Conservation (phyloP, 805 yeast genomes). For the Kodamaea fukazawae region DNA sequence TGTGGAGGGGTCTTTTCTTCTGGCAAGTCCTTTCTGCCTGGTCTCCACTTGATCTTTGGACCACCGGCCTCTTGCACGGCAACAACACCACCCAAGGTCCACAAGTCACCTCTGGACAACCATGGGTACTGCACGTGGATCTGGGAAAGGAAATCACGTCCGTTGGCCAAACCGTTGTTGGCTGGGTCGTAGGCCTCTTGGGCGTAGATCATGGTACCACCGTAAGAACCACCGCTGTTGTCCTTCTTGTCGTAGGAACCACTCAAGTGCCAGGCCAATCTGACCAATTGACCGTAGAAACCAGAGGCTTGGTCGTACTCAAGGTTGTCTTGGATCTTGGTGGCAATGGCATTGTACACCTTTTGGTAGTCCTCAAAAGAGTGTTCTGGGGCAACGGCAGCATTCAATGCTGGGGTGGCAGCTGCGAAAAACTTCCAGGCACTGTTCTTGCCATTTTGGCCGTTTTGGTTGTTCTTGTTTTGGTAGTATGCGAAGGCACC, state of each 20-base stretch:
- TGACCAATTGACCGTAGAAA: constrained; percentile 33
- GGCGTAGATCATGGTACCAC: constrained; percentile 36
- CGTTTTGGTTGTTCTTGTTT: constrained; percentile 13
- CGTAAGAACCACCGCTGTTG: constrained; percentile 35
- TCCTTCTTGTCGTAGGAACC: constrained; percentile 29
- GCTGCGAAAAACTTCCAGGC: constrained; percentile 9
- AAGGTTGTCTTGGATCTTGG: constrained; percentile 16
- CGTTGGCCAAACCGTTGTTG: constrained; percentile 51
- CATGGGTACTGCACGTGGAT: constrained; percentile 56
- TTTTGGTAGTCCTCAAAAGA: constrained; percentile 55
- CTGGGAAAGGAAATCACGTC: constrained; percentile 55
- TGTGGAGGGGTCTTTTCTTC: constrained; percentile 37
- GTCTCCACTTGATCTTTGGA: constrained; percentile 57
- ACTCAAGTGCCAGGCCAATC: constrained; percentile 41
- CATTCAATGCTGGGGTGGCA: constrained; percentile 9
- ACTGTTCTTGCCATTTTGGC: constrained; percentile 10
- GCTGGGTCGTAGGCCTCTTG: constrained; percentile 55
- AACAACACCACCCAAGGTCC: constrained; percentile 69
- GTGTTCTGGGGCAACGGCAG: constrained; percentile 28
- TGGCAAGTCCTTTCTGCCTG: constrained; percentile 44
- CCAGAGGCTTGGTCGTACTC: constrained; percentile 37
- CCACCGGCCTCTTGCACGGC: constrained; percentile 66
- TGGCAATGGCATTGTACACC: constrained; percentile 73
- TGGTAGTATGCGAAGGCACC: constrained; percentile 18
- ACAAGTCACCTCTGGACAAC: constrained; percentile 63